phyloP scores from a whole-genome alignment of 441 rosid species.

The Biscutella laevigata region DNA sequence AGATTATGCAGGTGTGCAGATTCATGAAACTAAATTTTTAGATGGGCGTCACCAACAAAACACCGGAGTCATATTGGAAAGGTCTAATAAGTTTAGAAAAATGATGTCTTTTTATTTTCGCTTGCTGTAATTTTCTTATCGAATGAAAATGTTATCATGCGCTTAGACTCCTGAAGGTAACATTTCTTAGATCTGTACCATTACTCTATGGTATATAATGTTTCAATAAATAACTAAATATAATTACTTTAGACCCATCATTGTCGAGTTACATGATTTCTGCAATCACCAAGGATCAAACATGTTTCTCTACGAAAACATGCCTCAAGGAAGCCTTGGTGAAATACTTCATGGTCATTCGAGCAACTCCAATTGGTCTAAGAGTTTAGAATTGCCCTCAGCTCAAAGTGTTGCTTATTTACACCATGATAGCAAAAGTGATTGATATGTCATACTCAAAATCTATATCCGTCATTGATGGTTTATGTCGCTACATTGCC shows the following conservation, averaged over 20 bases:
- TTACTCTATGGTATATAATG: slow-evolving; percentile 48
- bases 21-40: no score
- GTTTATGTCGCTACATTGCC: slow-evolving; percentile 87
- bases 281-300: slow-evolving; percentile 79
- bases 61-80: slow-evolving; percentile 87
- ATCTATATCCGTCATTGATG: slow-evolving; percentile 95
- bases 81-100: slow-evolving; percentile 26
- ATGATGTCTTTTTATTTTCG: background rate
- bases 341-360: slow-evolving; percentile 54
- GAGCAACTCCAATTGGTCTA: slow-evolving; percentile 48
- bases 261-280: slow-evolving; percentile 81
- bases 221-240: no score
- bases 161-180: slow-evolving; percentile 81
- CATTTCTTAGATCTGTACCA: slow-evolving; percentile 63
- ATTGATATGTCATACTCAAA: slow-evolving; percentile 85
- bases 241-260: no score
- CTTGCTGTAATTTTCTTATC: background rate
- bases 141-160: slow-evolving; percentile 36
- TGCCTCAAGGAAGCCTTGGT: slow-evolving; percentile 65
- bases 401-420: slow-evolving; percentile 76
- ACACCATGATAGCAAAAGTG: slow-evolving; percentile 76
- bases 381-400: slow-evolving; percentile 55
- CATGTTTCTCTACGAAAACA: slow-evolving; percentile 71
- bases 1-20: slow-evolving; percentile 73
- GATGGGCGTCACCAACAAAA: slow-evolving; percentile 77